These are phyloP conservation scores for Didymella pinodella DNA, from an alignment of 2,329 filamentous ascomycete species.

Conservation along the genomic window DNA sequence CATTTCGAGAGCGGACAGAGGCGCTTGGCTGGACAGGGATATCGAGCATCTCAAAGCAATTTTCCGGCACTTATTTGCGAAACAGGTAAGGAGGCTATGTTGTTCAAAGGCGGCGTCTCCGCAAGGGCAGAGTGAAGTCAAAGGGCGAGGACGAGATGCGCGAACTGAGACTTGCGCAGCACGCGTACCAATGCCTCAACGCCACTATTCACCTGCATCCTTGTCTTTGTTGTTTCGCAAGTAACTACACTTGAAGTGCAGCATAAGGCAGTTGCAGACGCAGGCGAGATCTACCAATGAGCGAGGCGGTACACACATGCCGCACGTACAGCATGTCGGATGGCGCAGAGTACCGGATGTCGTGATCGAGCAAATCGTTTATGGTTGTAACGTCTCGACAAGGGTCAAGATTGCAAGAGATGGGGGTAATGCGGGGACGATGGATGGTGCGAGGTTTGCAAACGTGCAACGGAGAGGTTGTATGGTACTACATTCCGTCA, in stretches of 20 bases:
- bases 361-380: conserved; percentile 8
- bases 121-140: conserved; percentile 13
- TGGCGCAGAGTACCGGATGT: conserved; percentile 4
- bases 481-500: neutral
- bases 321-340: conserved; percentile 11
- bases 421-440: conserved; percentile 3
- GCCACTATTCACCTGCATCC: neutral
- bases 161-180: conserved; percentile 10
- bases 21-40: conserved; percentile 9
- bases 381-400: neutral
- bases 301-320: neutral
- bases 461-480: conserved; percentile 1
- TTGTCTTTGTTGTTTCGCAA: neutral
- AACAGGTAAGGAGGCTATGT: conserved; percentile 6
- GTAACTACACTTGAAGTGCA: neutral
- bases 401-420: neutral
- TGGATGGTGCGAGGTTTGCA: conserved; percentile 7
- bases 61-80: conserved; percentile 5
- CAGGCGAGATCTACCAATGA: conserved; percentile 18
- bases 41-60: neutral
- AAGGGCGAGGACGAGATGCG: conserved; percentile 6
- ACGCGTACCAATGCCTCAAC: conserved; percentile 15
- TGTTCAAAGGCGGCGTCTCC: conserved; percentile 12
- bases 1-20: conserved; percentile 1
- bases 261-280: conserved; percentile 7